Evolutionary conservation across 306 rosid species (phyloP).

Genomic region (Acacia acuminata): DNA sequence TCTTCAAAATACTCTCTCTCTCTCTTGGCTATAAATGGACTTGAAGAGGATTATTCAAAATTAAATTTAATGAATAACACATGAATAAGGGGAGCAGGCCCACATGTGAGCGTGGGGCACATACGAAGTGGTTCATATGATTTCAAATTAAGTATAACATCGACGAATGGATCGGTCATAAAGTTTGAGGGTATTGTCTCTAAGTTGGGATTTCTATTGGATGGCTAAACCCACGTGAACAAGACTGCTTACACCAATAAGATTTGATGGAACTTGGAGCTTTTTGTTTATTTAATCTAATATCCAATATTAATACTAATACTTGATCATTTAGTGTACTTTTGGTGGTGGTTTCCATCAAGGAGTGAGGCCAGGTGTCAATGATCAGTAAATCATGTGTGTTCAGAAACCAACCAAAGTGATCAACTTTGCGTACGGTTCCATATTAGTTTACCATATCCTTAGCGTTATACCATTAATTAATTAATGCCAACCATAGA

Average conservation of each 20-base stretch:
- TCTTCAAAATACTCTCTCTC: too few relatives aligned
- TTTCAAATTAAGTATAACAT: neutral
- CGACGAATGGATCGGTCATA: neutral
- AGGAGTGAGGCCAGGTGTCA: constrained; percentile 65
- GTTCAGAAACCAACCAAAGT: constrained; percentile 39
- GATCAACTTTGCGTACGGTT: constrained; percentile 5
- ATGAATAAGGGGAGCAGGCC: neutral
- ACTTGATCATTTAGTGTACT: neutral
- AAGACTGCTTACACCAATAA: constrained; percentile 58
- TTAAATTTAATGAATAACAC: neutral
- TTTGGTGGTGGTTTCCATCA: constrained; percentile 12
- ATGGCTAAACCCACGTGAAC: constrained; percentile 54
- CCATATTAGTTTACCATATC: neutral
- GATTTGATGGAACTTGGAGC: constrained; percentile 44
- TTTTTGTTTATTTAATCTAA: neutral
- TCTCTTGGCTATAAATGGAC: too few relatives aligned
- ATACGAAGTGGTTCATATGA: neutral
- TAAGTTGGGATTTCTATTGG: constrained; percentile 43
- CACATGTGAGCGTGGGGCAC: neutral
- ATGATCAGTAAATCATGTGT: constrained; percentile 60
- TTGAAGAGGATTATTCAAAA: neutral
- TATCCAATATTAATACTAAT: neutral
- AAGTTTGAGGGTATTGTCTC: constrained; percentile 37
- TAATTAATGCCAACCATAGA: constrained; percentile 36
- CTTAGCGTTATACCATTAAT: neutral